Conservation (phyloP, 2,329 filamentous ascomycete species). For the Fusarium sp. region DNA sequence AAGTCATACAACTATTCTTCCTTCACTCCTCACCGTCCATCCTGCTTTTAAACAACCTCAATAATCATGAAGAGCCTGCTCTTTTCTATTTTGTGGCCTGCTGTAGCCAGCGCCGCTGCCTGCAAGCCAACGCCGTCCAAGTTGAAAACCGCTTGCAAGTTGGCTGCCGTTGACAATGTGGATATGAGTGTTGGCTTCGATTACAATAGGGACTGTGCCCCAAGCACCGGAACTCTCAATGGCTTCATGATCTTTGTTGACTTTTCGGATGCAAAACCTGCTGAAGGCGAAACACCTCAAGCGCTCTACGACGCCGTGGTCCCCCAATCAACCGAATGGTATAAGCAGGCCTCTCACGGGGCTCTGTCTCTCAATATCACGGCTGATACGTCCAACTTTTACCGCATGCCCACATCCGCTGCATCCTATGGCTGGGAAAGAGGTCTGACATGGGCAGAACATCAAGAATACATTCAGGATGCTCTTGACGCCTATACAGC, state of each 20-base stretch:
- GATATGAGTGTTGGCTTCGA: not conserved
- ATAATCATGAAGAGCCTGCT: not conserved
- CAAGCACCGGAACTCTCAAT: slow-evolving; percentile 47
- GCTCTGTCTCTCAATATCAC: slow-evolving; percentile 38
- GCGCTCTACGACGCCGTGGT: slow-evolving; percentile 34
- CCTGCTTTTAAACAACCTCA: not conserved
- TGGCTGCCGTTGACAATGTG: not conserved
- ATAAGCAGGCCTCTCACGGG: slow-evolving; percentile 44
- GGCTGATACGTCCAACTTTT: slow-evolving; percentile 38
- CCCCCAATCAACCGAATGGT: slow-evolving; percentile 34
- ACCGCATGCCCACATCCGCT: slow-evolving; percentile 44
- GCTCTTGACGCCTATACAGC: slow-evolving; percentile 31
- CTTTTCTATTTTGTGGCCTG: not conserved
- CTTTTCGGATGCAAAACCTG: slow-evolving; percentile 45
- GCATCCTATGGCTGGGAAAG: slow-evolving; percentile 43
- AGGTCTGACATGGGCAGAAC: slow-evolving; percentile 16
- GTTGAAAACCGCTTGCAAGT: slow-evolving; percentile 2
- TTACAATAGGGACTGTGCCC: slow-evolving; percentile 44
- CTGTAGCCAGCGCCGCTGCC: not conserved
- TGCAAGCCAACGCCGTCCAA: not conserved
- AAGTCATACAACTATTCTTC: not conserved
- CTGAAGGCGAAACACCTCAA: slow-evolving; percentile 40
- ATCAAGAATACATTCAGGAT: slow-evolving; percentile 32
- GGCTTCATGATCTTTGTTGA: slow-evolving; percentile 54
- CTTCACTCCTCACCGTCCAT: not conserved